Conservation (phyloP, 2,329 filamentous ascomycete genomes). For the Claviceps citrina region DNA sequence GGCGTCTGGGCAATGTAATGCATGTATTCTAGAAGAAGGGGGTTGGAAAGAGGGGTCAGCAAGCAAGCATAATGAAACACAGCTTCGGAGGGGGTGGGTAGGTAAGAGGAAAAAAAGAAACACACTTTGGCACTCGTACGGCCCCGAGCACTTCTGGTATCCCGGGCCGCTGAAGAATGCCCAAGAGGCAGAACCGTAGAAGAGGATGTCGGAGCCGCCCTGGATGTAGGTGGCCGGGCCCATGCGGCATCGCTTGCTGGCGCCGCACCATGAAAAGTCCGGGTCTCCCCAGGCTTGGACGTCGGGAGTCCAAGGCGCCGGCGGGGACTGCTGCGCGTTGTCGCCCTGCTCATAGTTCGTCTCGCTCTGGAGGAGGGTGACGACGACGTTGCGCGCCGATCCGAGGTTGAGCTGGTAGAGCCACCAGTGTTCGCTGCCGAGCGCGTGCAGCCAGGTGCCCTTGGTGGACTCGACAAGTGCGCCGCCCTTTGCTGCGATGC, state of each 20-base stretch:
- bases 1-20: slow-evolving; percentile 25
- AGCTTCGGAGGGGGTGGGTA: too few relatives aligned
- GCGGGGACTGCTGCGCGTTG: slow-evolving; percentile 19
- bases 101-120: neutral
- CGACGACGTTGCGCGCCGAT: slow-evolving; percentile 32
- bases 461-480: slow-evolving; percentile 29
- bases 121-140: slow-evolving; percentile 4
- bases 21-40: slow-evolving; percentile 14
- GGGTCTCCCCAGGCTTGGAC: slow-evolving; percentile 24
- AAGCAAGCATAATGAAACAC: too few relatives aligned
- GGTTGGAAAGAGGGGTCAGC: neutral
- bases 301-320: slow-evolving; percentile 25
- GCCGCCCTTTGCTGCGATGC: slow-evolving; percentile 34
- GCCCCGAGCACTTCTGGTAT: slow-evolving; percentile 18
- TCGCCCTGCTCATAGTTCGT: slow-evolving; percentile 27
- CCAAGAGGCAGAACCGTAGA: slow-evolving; percentile 28
- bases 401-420: slow-evolving; percentile 42
- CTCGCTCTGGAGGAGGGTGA: slow-evolving; percentile 37
- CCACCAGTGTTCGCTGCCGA: slow-evolving; percentile 40
- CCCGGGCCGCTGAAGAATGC: slow-evolving; percentile 27
- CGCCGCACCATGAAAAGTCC: slow-evolving; percentile 24
- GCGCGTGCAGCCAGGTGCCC: slow-evolving; percentile 32
- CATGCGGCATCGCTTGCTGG: slow-evolving; percentile 26
- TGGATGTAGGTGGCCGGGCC: slow-evolving; percentile 26
- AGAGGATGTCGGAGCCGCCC: slow-evolving; percentile 25